Base-by-base conservation (phyloP, 805 yeast species). In the Saccharomycopsis guyanensis region DNA sequence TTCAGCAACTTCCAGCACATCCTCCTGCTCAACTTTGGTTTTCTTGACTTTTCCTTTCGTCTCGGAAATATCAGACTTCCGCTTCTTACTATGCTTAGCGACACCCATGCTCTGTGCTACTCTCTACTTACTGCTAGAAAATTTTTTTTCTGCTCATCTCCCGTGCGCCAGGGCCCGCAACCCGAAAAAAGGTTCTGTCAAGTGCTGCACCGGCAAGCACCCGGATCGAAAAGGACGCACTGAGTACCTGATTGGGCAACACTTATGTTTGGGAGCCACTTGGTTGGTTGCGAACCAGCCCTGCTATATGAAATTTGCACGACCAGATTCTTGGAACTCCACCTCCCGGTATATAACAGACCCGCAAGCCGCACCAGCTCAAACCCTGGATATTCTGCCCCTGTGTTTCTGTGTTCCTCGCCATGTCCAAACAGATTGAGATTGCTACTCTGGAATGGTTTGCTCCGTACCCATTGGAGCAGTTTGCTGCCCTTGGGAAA, bases 1-100 rank as follows among this genome's bases (percentile, higher is more conserved):
- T 35, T 59, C 66, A 19, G 58, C 65, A 15, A 57, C 64, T 6
- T 54, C 52, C 5, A 33, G 19, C 20, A 15, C 37, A 33, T 18
- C 20, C 10, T 33, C 20, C 13, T 27, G 8, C 6, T 15, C 18
- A 15, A 18, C 20, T 15, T 33, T 33, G 10, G 20, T 7, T 12
- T 33, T 33, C 37, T 33, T 33, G 20, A 15, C 37, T 12, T 33
- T 33, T 10, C 10, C 37, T 33, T 33, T 33, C 7, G 19, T 33
- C 37, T 18, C 37, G 7, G 37, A 33, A 12, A 33, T 7, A 10
- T 25, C 29, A 12, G 37, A 33, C 20, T 33, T 33, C 37, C 37
- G 18, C 20, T 33, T 33, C 18, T 33, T 33, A 15, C 37, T 18
- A 8, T 33, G 18, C 37, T 33, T 33, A 8, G 37, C 10, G 5